Conservation (phyloP, 148 eudicot species). For the Polygonum maritimum region DNA sequence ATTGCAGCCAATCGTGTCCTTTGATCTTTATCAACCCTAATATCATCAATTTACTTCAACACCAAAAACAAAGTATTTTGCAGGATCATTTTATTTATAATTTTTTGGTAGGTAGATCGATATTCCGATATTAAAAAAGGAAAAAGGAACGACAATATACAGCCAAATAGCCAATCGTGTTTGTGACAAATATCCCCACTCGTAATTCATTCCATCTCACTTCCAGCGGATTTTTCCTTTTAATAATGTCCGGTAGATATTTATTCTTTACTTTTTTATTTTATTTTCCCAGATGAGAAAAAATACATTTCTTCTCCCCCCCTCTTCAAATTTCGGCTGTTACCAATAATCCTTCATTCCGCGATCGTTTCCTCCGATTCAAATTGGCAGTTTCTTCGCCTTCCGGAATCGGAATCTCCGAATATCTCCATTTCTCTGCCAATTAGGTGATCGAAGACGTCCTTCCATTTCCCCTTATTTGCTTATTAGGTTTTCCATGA, state of each 20-base stretch:
- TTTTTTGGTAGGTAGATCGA: too few species aligned
- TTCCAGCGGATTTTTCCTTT: not conserved
- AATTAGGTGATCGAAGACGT: not conserved
- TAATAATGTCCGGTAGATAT: not conserved
- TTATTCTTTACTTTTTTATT: not conserved
- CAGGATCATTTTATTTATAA: too few species aligned
- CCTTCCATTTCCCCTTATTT: not conserved
- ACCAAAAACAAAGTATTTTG: too few species aligned
- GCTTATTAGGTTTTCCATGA: not conserved
- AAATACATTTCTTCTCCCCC: not conserved
- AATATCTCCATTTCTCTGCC: not conserved
- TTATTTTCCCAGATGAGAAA: not conserved
- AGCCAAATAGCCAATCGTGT: not conserved
- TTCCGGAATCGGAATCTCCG: not conserved
- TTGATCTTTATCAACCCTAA: too few species aligned
- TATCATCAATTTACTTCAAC: too few species aligned
- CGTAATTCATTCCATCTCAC: constrained; percentile 1
- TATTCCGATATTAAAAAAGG: too few species aligned
- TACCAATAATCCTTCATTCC: not conserved
- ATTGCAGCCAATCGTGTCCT: too few species aligned
- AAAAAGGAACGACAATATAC: not conserved
- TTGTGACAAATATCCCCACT: not conserved
- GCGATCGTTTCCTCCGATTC: constrained; percentile 6
- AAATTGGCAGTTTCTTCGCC: constrained; percentile 2
- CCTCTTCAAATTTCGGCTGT: constrained; percentile 2